phyloP scores from a whole-genome alignment of 1,284 basidiomycete genomes.

The Fistulina hepatica region DNA sequence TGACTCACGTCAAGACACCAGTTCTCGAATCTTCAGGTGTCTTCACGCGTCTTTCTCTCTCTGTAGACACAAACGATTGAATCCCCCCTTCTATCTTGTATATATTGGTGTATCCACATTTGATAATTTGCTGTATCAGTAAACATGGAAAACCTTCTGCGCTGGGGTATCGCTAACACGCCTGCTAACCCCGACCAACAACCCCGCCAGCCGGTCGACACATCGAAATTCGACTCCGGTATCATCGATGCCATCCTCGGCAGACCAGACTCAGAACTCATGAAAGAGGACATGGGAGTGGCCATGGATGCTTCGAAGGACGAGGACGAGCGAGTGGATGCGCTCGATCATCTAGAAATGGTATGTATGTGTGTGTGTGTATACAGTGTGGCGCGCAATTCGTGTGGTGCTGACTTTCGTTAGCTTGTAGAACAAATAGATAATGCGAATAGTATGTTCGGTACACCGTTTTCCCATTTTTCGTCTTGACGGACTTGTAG shows the following conservation, averaged over 20 bases:
- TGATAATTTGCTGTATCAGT: no score
- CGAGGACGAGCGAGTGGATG: slow-evolving; percentile 63
- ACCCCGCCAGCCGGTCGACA: slow-evolving; percentile 46
- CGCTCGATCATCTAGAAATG: slow-evolving; percentile 95
- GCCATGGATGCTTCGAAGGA: slow-evolving; percentile 54
- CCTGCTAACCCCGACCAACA: slow-evolving; percentile 1
- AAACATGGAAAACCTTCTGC: slow-evolving; percentile 62
- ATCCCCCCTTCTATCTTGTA: no score
- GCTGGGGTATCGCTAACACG: slow-evolving; percentile 68
- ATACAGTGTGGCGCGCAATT: neutral
- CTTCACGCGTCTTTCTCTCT: no score
- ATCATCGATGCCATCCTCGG: slow-evolving; percentile 84
- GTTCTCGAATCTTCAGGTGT: no score
- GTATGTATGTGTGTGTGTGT: slow-evolving; percentile 31
- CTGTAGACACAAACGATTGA: no score
- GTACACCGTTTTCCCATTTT: neutral
- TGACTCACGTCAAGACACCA: no score
- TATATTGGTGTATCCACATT: no score
- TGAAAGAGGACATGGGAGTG: slow-evolving; percentile 77
- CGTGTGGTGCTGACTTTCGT: slow-evolving; percentile 1
- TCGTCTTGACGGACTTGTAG: slow-evolving; percentile 26
- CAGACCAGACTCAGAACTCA: slow-evolving; percentile 72
- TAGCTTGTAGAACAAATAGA: slow-evolving; percentile 90
- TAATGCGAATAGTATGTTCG: slow-evolving; percentile 79
- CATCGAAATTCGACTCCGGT: no score